phyloP scores from a whole-genome alignment of 371 early-diverging fungal species.

The Mucor circinelloides region DNA sequence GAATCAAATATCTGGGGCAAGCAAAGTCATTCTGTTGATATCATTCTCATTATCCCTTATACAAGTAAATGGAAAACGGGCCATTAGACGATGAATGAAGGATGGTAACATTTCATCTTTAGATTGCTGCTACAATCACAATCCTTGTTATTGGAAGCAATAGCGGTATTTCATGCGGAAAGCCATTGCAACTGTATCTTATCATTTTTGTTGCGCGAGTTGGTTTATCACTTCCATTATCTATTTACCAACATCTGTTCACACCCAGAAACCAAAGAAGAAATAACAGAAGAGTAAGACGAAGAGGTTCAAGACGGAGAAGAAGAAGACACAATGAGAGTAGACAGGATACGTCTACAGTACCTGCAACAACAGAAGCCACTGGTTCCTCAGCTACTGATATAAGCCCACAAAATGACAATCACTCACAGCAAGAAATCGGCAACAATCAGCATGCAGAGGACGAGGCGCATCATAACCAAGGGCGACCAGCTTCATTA shows the following conservation, averaged over 20 bases:
- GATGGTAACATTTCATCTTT: not conserved
- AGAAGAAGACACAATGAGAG: not conserved
- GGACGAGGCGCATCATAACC: not conserved
- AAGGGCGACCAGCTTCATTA: not conserved
- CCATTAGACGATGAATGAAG: not conserved
- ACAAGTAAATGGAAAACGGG: slow-evolving; percentile 10
- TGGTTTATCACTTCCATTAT: slow-evolving; percentile 33
- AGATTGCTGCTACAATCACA: slow-evolving; percentile 3
- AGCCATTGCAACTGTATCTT: slow-evolving; percentile 41
- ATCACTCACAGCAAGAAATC: not conserved
- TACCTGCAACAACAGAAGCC: not conserved
- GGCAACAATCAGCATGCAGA: not conserved
- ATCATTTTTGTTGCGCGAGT: slow-evolving; percentile 44
- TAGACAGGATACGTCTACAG: not conserved
- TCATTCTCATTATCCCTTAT: slow-evolving; percentile 16
- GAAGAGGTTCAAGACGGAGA: not conserved
- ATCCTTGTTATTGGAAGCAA: not conserved
- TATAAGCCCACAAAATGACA: not conserved
- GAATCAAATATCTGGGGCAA: slow-evolving; percentile 27
- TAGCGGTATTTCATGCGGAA: slow-evolving; percentile 26
- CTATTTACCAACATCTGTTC: slow-evolving; percentile 40
- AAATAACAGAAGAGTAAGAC: not conserved
- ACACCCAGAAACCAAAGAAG: not conserved
- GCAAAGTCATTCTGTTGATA: slow-evolving; percentile 21
- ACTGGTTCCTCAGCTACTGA: not conserved